Evolutionary conservation across 805 yeast genomes (phyloP).

Genomic region (Sugiyamaella valdiviana): DNA sequence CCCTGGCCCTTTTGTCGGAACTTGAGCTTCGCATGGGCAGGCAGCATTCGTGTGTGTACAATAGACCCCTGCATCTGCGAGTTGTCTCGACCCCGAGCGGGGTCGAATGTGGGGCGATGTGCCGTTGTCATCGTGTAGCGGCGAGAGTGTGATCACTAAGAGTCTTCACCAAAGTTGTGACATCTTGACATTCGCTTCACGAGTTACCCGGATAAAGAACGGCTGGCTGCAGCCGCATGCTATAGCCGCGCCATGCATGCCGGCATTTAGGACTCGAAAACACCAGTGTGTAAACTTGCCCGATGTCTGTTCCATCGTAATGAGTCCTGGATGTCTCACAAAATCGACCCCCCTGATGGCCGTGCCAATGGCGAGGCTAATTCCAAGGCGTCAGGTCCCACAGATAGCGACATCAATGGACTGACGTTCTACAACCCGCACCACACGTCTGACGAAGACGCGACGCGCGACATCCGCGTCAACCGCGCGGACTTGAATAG

Average conservation of each 20-base stretch:
- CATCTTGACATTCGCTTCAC: background rate
- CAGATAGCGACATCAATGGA: too few relatives aligned
- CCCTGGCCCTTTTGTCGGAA: conserved; percentile 36
- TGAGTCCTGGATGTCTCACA: too few relatives aligned
- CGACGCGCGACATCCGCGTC: too few relatives aligned
- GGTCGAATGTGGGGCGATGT: conserved; percentile 63
- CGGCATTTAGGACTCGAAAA: too few relatives aligned
- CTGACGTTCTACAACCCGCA: background rate
- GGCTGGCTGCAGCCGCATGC: too few relatives aligned
- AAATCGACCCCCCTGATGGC: too few relatives aligned
- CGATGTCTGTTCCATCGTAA: too few relatives aligned
- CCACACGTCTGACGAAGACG: background rate
- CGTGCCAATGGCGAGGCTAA: too few relatives aligned
- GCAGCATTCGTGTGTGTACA: conserved; percentile 47
- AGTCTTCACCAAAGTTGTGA: background rate
- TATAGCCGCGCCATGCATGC: too few relatives aligned
- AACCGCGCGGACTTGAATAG: background rate
- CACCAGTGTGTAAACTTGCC: too few relatives aligned
- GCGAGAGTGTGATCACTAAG: background rate
- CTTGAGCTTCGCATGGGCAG: conserved; percentile 51
- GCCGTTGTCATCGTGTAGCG: conserved; percentile 52
- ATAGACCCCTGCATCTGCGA: conserved; percentile 40
- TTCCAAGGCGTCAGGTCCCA: too few relatives aligned
- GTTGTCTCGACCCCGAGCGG: conserved; percentile 50
- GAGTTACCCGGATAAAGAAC: too few relatives aligned